These are phyloP conservation scores for Neurospora terricola DNA, from an alignment of 495 filamentous ascomycete species.

Conservation along the genomic window DNA sequence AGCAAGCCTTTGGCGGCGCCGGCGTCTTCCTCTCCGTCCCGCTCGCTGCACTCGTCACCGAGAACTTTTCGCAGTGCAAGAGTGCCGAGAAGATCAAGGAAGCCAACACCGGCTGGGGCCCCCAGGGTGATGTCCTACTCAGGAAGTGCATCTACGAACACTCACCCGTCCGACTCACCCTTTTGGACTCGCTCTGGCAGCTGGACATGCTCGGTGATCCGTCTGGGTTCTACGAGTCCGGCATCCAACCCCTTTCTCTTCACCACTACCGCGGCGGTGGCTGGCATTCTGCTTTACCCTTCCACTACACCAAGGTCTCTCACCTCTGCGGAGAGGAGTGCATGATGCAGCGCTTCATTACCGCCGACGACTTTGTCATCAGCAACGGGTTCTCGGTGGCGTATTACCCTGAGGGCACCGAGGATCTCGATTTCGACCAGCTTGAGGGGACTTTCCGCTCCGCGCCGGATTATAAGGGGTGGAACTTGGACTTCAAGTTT, in stretches of 20 bases:
- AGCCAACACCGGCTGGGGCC: conserved; percentile 43
- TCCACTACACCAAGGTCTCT: conserved; percentile 55
- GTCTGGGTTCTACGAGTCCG: conserved; percentile 59
- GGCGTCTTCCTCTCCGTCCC: conserved; percentile 62
- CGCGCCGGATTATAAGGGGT: conserved; percentile 43
- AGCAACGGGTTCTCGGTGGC: conserved; percentile 57
- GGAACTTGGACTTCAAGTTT: conserved; percentile 42
- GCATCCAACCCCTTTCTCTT: conserved; percentile 51
- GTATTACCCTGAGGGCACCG: conserved; percentile 47
- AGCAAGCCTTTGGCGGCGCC: conserved; percentile 63
- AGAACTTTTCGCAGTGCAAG: conserved; percentile 46
- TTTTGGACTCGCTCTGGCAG: conserved; percentile 55
- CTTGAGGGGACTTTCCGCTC: conserved; percentile 55
- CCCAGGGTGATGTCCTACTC: conserved; percentile 55
- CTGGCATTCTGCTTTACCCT: conserved; percentile 42
- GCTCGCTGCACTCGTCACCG: conserved; percentile 48
- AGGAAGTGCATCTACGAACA: conserved; percentile 59
- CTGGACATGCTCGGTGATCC: conserved; percentile 57
- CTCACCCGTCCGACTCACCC: conserved; percentile 48
- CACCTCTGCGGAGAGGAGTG: conserved; percentile 55
- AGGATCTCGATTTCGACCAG: conserved; percentile 47
- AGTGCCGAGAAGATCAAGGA: conserved; percentile 39
- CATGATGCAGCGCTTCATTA: conserved; percentile 56
- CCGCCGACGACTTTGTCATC: conserved; percentile 52
- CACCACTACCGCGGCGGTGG: conserved; percentile 56